Evolutionary conservation across 306 rosid genomes (phyloP), one percentile per base, ranked within the genome.

Genomic region (Urtica urens): DNA sequence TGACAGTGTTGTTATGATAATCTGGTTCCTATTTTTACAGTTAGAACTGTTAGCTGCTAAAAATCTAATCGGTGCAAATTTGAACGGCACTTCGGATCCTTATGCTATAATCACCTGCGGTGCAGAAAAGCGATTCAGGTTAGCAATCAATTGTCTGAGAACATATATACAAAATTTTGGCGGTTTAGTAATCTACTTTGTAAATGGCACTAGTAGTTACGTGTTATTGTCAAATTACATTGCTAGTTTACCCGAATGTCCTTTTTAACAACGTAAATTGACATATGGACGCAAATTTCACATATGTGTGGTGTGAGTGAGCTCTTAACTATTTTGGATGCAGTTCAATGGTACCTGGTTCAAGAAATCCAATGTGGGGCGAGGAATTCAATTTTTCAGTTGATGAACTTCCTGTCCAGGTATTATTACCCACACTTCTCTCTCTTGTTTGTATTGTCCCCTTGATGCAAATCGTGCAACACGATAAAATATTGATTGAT

Each of bases 321-420:
- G 40, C 42, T 75, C 40, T 49, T 19, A 30, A 21, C 30, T 74
- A 28, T 67, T 60, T 56, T 69, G 35, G 46, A 26, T 70, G 80
- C 84, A 90, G 97, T 69, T 90, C 97, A 51, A 90, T 90, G 97
- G 81, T 90, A 70, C 97, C 97, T 54, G 94, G 97, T 75, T 90
- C 94, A 60, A 84, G 97, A 80, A 90, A 90, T 81, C 97, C 97
- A 49, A 77, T 84, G 97, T 90, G 97, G 97, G 97, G 97, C 3
- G 97, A 90, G 77, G 97, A 84, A 70, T 90, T 90, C 69, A 77
- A 84, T 77, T 90, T 90, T 76, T 71, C 82, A 49, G 95, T 79
- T 44, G 94, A 90, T 48, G 94, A 90, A 75, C 92, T 90, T 60
- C 97, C 97, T 52, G 97, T 79, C 34, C 75, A 84, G 97, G 97